Conservation (phyloP, 257 asterid species). For the Rehmannia glutinosa region DNA sequence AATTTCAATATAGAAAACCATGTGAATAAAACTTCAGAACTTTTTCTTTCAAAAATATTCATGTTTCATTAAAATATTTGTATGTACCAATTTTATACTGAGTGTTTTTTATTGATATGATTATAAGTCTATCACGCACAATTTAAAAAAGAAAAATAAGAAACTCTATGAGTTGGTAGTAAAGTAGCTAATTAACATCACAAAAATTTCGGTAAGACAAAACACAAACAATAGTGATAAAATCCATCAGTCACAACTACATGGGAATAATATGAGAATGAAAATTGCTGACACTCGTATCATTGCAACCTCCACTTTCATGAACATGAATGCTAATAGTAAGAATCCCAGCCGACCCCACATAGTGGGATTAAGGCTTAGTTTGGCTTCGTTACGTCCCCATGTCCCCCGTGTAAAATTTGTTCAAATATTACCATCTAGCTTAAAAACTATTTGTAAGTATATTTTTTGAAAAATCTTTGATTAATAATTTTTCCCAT, state of each 20-base stretch:
- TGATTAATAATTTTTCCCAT: not conserved
- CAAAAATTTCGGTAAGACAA: not conserved
- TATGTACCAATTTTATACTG: no score
- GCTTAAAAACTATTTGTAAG: not conserved
- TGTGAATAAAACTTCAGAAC: no score
- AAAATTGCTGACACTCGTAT: not conserved
- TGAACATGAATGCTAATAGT: not conserved
- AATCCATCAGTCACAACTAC: not conserved
- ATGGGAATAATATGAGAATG: not conserved
- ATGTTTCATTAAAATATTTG: no score
- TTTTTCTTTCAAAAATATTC: no score
- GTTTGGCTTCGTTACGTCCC: not conserved
- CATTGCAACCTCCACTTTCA: not conserved
- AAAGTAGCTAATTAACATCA: not conserved
- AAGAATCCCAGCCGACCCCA: not conserved
- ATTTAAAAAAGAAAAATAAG: not conserved
- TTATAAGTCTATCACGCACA: not conserved
- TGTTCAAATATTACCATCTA: not conserved
- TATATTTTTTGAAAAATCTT: not conserved
- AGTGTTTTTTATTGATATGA: no score
- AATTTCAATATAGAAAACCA: no score
- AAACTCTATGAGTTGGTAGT: not conserved
- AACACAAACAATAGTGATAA: not conserved
- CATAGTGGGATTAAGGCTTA: no score
- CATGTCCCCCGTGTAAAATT: no score